phyloP scores from a whole-genome alignment of 2,329 filamentous ascomycete species.

The Thielaviopsis euricoi region DNA sequence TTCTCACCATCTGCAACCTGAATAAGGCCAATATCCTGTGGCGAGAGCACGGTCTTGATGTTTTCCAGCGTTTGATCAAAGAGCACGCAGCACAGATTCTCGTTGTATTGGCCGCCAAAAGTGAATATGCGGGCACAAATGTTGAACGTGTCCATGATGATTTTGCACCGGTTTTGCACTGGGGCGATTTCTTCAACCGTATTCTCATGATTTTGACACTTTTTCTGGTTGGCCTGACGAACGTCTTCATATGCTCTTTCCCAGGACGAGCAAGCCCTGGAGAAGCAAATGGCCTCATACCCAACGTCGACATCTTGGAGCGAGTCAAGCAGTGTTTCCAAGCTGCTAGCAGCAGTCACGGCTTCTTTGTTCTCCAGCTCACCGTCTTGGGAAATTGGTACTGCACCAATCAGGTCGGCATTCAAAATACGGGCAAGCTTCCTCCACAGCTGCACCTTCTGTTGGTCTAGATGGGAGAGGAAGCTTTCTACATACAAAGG shows the following conservation, averaged over 20 bases:
- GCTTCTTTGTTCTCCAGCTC: not conserved
- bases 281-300: slow-evolving; percentile 15
- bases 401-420: slow-evolving; percentile 13
- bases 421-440: slow-evolving; percentile 10
- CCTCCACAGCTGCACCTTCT: slow-evolving; percentile 13
- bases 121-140: slow-evolving; percentile 12
- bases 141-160: slow-evolving; percentile 18
- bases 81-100: not conserved
- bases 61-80: not conserved
- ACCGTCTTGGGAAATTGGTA: not conserved
- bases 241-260: slow-evolving; percentile 6
- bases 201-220: not conserved
- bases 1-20: slow-evolving; percentile 14
- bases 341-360: not conserved
- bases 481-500: slow-evolving; percentile 6
- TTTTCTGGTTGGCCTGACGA: not conserved
- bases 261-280: slow-evolving; percentile 10
- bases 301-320: slow-evolving; percentile 11
- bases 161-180: not conserved
- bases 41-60: slow-evolving; percentile 1
- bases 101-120: not conserved
- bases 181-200: not conserved
- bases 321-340: slow-evolving; percentile 6
- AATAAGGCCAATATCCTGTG: slow-evolving; percentile 12
- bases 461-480: slow-evolving; percentile 13